Conservation (phyloP, 345 rosid genomes). For the Carallia brachiata region DNA sequence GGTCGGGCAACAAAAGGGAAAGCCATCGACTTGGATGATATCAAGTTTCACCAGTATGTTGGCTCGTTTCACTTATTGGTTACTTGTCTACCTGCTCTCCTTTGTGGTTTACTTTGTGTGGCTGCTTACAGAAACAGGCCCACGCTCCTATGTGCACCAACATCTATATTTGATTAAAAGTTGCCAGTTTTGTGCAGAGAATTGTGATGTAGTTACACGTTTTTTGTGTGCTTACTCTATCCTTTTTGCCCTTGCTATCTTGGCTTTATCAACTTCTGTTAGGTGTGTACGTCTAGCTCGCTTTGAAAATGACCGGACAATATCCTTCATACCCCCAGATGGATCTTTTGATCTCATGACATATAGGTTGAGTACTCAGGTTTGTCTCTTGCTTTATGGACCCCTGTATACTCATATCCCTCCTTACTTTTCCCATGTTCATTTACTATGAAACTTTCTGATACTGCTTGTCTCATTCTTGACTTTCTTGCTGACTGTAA, state of each 20-base stretch:
- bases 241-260: not conserved
- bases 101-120: not conserved
- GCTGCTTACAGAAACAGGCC: slow-evolving; percentile 8
- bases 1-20: slow-evolving; percentile 93
- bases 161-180: not conserved
- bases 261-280: not conserved
- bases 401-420: not conserved
- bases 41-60: slow-evolving; percentile 93
- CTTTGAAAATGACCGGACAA: slow-evolving; percentile 93
- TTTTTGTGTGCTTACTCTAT: not conserved
- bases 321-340: slow-evolving; percentile 97
- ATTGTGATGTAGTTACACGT: not conserved
- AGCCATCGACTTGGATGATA: slow-evolving; percentile 95
- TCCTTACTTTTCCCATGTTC: not conserved
- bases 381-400: slow-evolving; percentile 8
- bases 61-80: not conserved
- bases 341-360: slow-evolving; percentile 98
- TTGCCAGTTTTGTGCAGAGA: not conserved
- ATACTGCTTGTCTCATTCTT: too few relatives aligned
- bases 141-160: not conserved
- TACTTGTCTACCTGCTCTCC: not conserved
- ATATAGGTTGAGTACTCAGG: slow-evolving; percentile 96
- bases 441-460: not conserved
- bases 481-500: too few relatives aligned
- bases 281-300: slow-evolving; percentile 97